Evolutionary conservation across 345 rosid species (phyloP), one percentile per base, ranked within the genome.

Genomic region (Gossypium mustelinum): DNA sequence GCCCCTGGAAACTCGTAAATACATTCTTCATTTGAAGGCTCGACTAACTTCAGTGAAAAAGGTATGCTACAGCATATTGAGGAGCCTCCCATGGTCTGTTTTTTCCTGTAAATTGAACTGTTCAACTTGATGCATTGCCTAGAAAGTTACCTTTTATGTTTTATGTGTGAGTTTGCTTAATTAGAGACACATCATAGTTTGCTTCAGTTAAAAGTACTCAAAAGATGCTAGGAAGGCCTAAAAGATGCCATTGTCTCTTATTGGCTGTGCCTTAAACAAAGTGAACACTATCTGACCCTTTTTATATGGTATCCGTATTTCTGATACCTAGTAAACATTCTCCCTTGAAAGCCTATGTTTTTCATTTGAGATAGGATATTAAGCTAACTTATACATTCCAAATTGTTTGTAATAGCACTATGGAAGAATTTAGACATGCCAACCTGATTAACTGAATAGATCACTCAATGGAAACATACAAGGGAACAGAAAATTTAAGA

Each of bases 11-110:
- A 92, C 88, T 82, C 84, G 84, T 70, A 84, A 85, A 58, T 91
- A 87, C 76, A 89, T 94, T 79, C 81, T 89, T 78, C 86, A 87
- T 76, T 71, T 94, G 84, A 89, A 89, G 79, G 89, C 98, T 39
- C 91, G 76, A 13, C 84, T 94, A 81, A 85, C 92, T 78, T 87
- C 87, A 70, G 81, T 85, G 73, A 89, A 88, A 82, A 94, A 91
- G 95, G 98, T 92, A 73, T 44, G 29, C 2, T 44, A 24, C 29
- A 50, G 34, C 72, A 22, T 41, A 24, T 72, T 68, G 20, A 22
- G 70, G 68, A 61, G 51, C 54, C 55, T 64, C 14, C 52, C 9
- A 11, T 78, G 43, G 61, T 73, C 58, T 11, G 12, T 56, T 55
- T 68, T 34, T 76, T 25, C n/a, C n/a, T 73, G 50, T 29, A 54